Percentiles rank a stretch among this genome's conserved stretches.
These are phyloP conservation scores for Annulohypoxylon nitens DNA, from an alignment of 495 filamentous ascomycete species.

Conservation along the genomic window DNA sequence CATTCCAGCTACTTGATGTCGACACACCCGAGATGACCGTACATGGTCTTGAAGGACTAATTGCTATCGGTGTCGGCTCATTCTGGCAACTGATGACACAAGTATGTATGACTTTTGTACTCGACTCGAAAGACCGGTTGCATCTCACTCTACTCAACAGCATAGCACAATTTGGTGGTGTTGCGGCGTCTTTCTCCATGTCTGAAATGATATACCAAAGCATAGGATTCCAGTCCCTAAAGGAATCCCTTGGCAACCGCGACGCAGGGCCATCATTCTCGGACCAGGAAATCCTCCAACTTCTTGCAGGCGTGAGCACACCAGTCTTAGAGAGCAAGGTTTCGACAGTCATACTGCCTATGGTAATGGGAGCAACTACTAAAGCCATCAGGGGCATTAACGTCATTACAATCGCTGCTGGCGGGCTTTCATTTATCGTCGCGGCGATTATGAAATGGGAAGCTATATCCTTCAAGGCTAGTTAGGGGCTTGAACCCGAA, in stretches of 20 bases:
- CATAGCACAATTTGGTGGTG: slow-evolving; percentile 64
- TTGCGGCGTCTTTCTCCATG: slow-evolving; percentile 66
- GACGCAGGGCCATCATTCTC: slow-evolving; percentile 32
- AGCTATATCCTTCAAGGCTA: slow-evolving; percentile 20
- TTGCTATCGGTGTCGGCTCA: slow-evolving; percentile 63
- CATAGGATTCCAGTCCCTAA: slow-evolving; percentile 50
- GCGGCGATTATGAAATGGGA: slow-evolving; percentile 36
- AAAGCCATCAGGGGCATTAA: slow-evolving; percentile 22
- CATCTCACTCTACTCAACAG: slow-evolving; percentile 67
- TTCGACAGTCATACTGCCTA: neutral
- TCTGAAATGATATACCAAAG: slow-evolving; percentile 69
- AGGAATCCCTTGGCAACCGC: slow-evolving; percentile 53
- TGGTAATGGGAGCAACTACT: slow-evolving; percentile 21
- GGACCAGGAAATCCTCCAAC: slow-evolving; percentile 53
- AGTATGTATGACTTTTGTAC: slow-evolving; percentile 64
- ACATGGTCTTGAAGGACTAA: slow-evolving; percentile 66
- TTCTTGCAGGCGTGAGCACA: slow-evolving; percentile 61
- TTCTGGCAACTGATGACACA: slow-evolving; percentile 64
- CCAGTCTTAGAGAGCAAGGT: slow-evolving; percentile 52
- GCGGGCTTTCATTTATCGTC: slow-evolving; percentile 19
- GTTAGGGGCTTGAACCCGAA: neutral
- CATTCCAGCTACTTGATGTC: slow-evolving; percentile 62
- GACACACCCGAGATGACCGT: slow-evolving; percentile 53
- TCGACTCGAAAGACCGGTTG: slow-evolving; percentile 53
- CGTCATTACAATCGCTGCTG: slow-evolving; percentile 11